Evolutionary conservation across 1,284 basidiomycete genomes (phyloP).

Genomic region (Apiotrichum gamsii): DNA sequence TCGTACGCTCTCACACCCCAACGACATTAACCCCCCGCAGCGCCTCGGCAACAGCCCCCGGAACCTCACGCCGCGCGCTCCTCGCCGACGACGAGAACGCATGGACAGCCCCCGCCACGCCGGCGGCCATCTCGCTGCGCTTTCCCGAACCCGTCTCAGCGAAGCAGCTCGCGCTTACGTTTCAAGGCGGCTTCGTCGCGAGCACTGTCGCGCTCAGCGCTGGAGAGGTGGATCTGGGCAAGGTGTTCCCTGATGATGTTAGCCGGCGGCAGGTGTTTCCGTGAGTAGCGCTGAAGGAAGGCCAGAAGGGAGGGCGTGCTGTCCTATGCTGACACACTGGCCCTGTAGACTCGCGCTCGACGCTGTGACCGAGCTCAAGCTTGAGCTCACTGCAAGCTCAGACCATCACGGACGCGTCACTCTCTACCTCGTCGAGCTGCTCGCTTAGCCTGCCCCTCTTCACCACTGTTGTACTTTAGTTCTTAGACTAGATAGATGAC

Average conservation of each 20-base stretch:
- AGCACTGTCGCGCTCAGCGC: conserved; percentile 24
- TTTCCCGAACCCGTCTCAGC: conserved; percentile 35
- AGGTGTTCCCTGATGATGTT: conserved; percentile 44
- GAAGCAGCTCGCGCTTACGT: conserved; percentile 39
- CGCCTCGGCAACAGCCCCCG: conserved; percentile 23
- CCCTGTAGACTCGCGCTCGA: neutral
- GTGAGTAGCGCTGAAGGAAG: conserved; percentile 22
- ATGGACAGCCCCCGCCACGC: conserved; percentile 31
- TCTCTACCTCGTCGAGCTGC: conserved; percentile 42
- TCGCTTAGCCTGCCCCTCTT: neutral
- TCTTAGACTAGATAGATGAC: too few relatives aligned
- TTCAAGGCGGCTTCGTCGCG: conserved; percentile 47
- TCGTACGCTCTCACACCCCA: neutral
- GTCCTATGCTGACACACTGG: neutral
- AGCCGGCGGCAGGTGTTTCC: conserved; percentile 42
- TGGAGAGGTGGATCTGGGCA: conserved; percentile 30
- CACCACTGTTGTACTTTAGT: too few relatives aligned
- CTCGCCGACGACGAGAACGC: conserved; percentile 28
- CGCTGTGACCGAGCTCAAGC: conserved; percentile 2
- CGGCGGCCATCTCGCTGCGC: conserved; percentile 31
- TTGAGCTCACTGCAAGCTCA: conserved; percentile 44
- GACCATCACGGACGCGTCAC: conserved; percentile 47
- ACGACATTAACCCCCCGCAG: conserved; percentile 5
- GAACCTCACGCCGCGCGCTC: conserved; percentile 20
- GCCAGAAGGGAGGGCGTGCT: too few relatives aligned